phyloP scores from a whole-genome alignment of 1,284 basidiomycete genomes.

The Gomphus sp. region DNA sequence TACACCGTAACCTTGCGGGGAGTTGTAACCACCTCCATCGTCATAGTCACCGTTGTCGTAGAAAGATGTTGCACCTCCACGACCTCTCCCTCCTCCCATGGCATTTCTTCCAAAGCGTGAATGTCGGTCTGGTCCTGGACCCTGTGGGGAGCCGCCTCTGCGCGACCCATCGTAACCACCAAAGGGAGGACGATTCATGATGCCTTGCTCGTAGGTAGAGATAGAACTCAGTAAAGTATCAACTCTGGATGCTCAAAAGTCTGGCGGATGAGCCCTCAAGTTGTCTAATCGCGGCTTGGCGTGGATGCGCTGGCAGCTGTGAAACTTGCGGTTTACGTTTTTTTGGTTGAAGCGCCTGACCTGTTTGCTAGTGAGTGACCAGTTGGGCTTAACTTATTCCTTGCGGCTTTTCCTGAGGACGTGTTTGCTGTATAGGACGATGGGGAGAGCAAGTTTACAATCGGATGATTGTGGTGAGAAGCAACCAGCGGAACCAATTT shows the following conservation, averaged over 20 bases:
- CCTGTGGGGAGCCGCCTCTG: conserved; percentile 53
- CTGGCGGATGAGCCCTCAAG: conserved; percentile 1
- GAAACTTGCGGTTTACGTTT: neutral
- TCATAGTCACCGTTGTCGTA: conserved; percentile 42
- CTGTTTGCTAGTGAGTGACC: conserved; percentile 10
- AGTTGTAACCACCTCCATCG: conserved; percentile 28
- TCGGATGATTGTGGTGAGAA: conserved; percentile 12
- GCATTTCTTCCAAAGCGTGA: conserved; percentile 42
- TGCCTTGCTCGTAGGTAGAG: conserved; percentile 23
- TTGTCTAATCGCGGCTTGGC: conserved; percentile 1
- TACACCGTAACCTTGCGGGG: conserved; percentile 42
- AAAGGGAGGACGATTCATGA: conserved; percentile 83
- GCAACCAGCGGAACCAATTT: conserved; percentile 1
- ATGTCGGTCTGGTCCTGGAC: conserved; percentile 66
- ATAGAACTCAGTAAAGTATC: conserved; percentile 20
- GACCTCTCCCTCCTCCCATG: conserved; percentile 50
- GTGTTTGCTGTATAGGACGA: conserved; percentile 1
- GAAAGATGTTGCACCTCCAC: conserved; percentile 15
- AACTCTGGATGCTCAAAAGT: conserved; percentile 7
- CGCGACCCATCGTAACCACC: conserved; percentile 57
- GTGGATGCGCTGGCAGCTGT: conserved; percentile 15
- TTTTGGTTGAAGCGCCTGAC: conserved; percentile 1
- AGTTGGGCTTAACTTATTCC: conserved; percentile 9
- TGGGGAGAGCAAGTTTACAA: conserved; percentile 7
- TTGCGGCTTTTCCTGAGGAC: neutral